Evolutionary conservation across 768 basidiomycete genomes (phyloP).

Genomic region (Boletus tomentosulus): DNA sequence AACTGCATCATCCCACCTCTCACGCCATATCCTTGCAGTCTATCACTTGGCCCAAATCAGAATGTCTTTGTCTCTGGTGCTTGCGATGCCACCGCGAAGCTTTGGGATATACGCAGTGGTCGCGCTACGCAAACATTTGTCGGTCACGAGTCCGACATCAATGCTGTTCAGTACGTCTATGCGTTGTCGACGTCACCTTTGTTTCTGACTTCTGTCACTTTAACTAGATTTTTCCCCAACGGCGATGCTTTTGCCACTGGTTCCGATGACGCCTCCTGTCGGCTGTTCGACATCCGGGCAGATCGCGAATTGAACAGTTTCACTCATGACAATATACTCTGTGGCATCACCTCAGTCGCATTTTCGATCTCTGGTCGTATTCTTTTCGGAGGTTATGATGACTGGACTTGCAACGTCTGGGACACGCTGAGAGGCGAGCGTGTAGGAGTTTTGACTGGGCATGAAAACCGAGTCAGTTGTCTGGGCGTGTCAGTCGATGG

Average conservation of each 20-base stretch:
- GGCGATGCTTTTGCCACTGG: constrained; percentile 99
- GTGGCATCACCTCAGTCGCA: constrained; percentile 97
- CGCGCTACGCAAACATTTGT: constrained; percentile 98
- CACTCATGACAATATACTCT: constrained; percentile 97
- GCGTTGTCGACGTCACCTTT: not conserved
- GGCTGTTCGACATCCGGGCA: constrained; percentile 95
- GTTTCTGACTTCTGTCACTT: constrained; percentile 1
- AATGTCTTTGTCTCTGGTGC: constrained; percentile 98
- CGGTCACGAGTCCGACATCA: constrained; percentile 98
- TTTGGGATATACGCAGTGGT: constrained; percentile 98
- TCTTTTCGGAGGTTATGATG: constrained; percentile 97
- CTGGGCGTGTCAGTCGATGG: constrained; percentile 94
- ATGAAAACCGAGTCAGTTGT: constrained; percentile 97
- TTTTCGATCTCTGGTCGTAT: constrained; percentile 98
- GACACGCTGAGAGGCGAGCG: constrained; percentile 98
- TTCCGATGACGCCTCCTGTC: constrained; percentile 98
- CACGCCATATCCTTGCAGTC: constrained; percentile 40
- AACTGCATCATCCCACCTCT: constrained; percentile 6
- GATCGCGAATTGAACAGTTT: constrained; percentile 96
- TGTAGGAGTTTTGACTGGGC: constrained; percentile 94
- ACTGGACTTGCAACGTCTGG: constrained; percentile 99
- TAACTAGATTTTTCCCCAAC: constrained; percentile 37
- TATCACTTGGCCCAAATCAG: constrained; percentile 91
- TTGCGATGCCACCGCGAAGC: constrained; percentile 96
- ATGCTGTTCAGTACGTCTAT: constrained; percentile 87